These are phyloP conservation scores for Aspergillus luchuensis DNA, from an alignment of 2,329 filamentous ascomycete genomes.

Conservation along the genomic window DNA sequence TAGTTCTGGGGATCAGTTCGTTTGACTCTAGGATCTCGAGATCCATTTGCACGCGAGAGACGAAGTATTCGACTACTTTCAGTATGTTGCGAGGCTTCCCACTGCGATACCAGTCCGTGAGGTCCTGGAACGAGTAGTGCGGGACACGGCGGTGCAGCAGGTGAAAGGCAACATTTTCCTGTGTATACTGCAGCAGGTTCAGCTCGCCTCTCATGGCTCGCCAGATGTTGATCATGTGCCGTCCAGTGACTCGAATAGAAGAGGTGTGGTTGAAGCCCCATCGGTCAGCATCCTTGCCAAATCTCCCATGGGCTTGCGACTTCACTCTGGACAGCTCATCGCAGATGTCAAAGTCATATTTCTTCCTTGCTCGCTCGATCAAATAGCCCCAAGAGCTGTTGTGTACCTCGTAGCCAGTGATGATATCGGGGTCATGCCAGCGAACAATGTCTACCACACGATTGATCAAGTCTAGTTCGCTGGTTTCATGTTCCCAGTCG, in stretches of 20 bases:
- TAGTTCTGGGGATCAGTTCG: slow-evolving; percentile 83
- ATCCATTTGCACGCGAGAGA: slow-evolving; percentile 74
- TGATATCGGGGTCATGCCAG: slow-evolving; percentile 80
- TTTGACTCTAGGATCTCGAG: slow-evolving; percentile 90
- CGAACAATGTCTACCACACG: slow-evolving; percentile 86
- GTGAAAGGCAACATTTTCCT: slow-evolving; percentile 95
- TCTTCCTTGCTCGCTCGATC: slow-evolving; percentile 80
- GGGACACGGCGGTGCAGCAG: slow-evolving; percentile 83
- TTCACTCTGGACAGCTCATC: slow-evolving; percentile 91
- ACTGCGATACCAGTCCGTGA: slow-evolving; percentile 81
- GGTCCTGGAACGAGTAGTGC: slow-evolving; percentile 75
- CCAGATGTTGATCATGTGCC: slow-evolving; percentile 98
- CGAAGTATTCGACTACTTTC: slow-evolving; percentile 77
- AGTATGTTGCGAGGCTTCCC: slow-evolving; percentile 67
- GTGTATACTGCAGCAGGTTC: slow-evolving; percentile 87
- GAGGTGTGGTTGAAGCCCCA: slow-evolving; percentile 97
- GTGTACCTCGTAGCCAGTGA: slow-evolving; percentile 94
- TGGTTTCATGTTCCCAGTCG: slow-evolving; percentile 71
- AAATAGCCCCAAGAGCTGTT: slow-evolving; percentile 93
- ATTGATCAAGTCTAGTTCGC: slow-evolving; percentile 82
- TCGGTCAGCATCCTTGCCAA: slow-evolving; percentile 80
- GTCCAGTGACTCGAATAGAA: slow-evolving; percentile 85
- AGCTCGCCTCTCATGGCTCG: slow-evolving; percentile 92
- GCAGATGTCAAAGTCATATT: slow-evolving; percentile 88
- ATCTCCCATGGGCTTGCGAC: slow-evolving; percentile 75